These are phyloP conservation scores for Ogataea zsoltii DNA, from an alignment of 805 yeast species.

Conservation along the genomic window DNA sequence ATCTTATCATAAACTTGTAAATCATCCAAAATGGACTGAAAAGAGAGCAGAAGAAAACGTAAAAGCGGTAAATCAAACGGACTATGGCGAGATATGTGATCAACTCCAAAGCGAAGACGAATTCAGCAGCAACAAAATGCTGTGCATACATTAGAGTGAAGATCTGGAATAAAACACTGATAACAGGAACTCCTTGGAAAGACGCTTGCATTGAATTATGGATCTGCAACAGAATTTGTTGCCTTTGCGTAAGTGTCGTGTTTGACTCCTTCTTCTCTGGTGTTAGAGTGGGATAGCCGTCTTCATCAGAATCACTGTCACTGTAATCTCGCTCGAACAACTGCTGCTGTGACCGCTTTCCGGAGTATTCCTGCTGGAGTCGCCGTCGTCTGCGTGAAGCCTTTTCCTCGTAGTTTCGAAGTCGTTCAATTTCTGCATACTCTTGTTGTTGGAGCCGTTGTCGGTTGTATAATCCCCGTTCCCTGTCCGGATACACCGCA, in stretches of 20 bases:
- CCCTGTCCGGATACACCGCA: conserved; percentile 16
- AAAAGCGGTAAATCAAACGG: conserved; percentile 11
- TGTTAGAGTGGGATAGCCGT: neutral
- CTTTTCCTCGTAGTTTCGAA: too few relatives aligned
- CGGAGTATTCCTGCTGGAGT: too few relatives aligned
- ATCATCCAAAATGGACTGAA: conserved; percentile 7
- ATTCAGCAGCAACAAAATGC: conserved; percentile 9
- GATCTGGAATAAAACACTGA: conserved; percentile 16
- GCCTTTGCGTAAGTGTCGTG: neutral
- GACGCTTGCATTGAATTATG: conserved; percentile 18
- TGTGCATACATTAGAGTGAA: conserved; percentile 14
- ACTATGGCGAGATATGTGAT: conserved; percentile 9
- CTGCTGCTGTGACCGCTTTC: too few relatives aligned
- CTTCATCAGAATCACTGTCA: neutral
- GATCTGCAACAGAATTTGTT: conserved; percentile 8
- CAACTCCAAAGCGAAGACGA: conserved; percentile 12
- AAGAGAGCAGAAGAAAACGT: conserved; percentile 6
- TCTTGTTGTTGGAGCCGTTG: conserved; percentile 3
- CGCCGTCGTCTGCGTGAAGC: too few relatives aligned
- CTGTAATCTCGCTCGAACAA: too few relatives aligned
- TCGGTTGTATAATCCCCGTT: conserved; percentile 15
- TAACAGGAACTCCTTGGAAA: conserved; percentile 14
- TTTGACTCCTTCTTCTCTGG: neutral
- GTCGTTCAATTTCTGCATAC: too few relatives aligned
- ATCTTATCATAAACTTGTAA: conserved; percentile 1